Percentiles rank a stretch among this genome's conserved stretches.
Evolutionary conservation across 2,329 filamentous ascomycete genomes (phyloP).

Genomic region (Neofusicoccum sp.): DNA sequence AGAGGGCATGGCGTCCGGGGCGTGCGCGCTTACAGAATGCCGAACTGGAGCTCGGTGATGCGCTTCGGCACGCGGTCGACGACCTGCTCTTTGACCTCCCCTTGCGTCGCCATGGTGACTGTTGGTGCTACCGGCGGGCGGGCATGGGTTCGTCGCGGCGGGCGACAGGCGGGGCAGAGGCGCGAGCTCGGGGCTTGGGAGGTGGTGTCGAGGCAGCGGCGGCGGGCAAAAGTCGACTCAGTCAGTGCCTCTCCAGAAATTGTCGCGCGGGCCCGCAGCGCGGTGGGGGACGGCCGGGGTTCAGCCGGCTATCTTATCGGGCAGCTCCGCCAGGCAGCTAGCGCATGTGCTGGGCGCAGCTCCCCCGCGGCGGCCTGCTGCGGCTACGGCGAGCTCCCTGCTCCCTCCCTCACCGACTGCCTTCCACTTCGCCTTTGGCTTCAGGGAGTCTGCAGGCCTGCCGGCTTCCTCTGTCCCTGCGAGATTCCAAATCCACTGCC

Average conservation of each 20-base stretch:
- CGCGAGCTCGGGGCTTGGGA: background rate
- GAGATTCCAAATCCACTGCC: background rate
- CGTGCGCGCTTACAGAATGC: conserved; percentile 65
- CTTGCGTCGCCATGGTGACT: conserved; percentile 17
- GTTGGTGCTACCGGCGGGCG: conserved; percentile 11
- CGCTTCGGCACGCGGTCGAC: conserved; percentile 85
- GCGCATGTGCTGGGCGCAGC: background rate
- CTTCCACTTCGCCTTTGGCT: background rate
- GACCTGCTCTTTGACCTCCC: conserved; percentile 75
- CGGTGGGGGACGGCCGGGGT: background rate
- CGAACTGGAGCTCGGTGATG: conserved; percentile 91
- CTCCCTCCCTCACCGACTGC: background rate
- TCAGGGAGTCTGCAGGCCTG: background rate
- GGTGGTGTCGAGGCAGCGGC: background rate
- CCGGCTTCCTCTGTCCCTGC: background rate
- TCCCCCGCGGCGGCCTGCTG: conserved; percentile 10
- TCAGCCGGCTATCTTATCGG: conserved; percentile 15
- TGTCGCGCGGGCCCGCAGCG: conserved; percentile 1
- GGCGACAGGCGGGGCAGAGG: background rate
- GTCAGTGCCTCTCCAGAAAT: conserved; percentile 4
- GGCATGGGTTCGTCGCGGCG: background rate
- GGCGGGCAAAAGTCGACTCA: conserved; percentile 7
- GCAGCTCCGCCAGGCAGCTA: conserved; percentile 1
- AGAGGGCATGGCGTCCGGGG: background rate
- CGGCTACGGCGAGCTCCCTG: background rate